Evolutionary conservation across 2,329 filamentous ascomycete genomes (phyloP), one percentile per base, ranked within the genome.

Genomic region (Colletotrichum sp.): DNA sequence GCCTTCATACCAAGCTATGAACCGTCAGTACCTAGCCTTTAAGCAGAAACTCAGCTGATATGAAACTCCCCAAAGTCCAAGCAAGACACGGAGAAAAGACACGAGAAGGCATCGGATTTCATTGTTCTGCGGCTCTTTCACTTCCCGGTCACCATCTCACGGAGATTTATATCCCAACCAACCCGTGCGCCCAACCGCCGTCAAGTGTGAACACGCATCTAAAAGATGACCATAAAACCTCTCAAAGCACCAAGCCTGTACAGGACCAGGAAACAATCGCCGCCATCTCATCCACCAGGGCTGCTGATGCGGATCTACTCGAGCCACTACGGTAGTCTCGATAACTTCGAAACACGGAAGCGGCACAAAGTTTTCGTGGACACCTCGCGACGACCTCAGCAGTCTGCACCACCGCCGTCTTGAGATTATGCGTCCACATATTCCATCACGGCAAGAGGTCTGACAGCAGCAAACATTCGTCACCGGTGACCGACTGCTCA

Each of bases 331-430:
- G n/a, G n/a, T n/a, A 36, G 3, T 33, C 13, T 7, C 5, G 5
- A 36, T 36, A 12, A 21, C 12, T 21, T 0, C 11, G 2, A 47
- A 11, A 11, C n/a, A 21, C 5, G 21, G 43, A 21, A 47, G 43
- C 43, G 6, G 2, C 43, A 21, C n/a, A 1, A 47, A 0, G 0
- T 47, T 47, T 21, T 21, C 4, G 21, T 1, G n/a, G 2, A 1
- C 7, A 21, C 6, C 0, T 47, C n/a, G n/a, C 13, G n/a, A 47
- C 1, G 2, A 13, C n/a, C 2, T 2, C 43, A n/a, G 3, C 1
- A 51, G n/a, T 21, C n/a, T 51, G 11, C 11, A 11, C 21, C 11
- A 8, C 6, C 4, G 11, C 21, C 11, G 43, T 51, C n/a, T 12
- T 51, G 43, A 21, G 11, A 13, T 51, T 6, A 7, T 51, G 6